Conservation (phyloP, 768 basidiomycete genomes). For the Hypsizygus marmoreus region DNA sequence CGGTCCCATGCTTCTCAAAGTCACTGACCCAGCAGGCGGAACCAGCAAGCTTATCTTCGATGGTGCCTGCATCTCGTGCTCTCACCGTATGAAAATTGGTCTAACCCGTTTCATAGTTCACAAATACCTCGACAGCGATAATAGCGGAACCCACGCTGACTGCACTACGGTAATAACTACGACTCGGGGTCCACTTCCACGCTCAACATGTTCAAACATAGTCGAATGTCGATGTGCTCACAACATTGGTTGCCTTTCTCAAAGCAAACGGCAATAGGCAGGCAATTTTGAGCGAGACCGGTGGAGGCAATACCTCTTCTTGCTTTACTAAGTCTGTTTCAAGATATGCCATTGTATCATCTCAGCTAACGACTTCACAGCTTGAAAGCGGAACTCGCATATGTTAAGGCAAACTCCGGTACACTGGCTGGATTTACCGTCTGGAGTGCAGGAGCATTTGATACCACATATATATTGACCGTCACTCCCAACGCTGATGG, state of each 20-base stretch:
- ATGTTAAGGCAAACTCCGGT: conserved; percentile 43
- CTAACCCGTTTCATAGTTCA: conserved; percentile 37
- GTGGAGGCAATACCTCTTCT: conserved; percentile 51
- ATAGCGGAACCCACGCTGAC: conserved; percentile 40
- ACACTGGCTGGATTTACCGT: conserved; percentile 52
- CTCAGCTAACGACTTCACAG: conserved; percentile 20
- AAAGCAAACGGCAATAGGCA: conserved; percentile 36
- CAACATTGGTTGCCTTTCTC: conserved; percentile 41
- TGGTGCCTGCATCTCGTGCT: conserved; percentile 12
- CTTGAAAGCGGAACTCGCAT: conserved; percentile 44
- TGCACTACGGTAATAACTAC: conserved; percentile 25
- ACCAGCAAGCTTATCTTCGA: conserved; percentile 53
- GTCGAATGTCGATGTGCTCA: conserved; percentile 44
- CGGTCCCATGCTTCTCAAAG: conserved; percentile 41
- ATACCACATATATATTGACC: conserved; percentile 49
- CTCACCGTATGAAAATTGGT: not conserved
- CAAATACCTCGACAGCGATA: conserved; percentile 61
- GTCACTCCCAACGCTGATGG: conserved; percentile 50
- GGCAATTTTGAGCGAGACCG: conserved; percentile 47
- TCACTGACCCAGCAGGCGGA: conserved; percentile 44
- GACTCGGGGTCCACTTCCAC: not conserved
- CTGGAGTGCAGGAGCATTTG: conserved; percentile 57
- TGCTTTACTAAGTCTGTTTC: conserved; percentile 38
- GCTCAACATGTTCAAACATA: conserved; percentile 28
- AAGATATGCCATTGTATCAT: not conserved